Evolutionary conservation across 345 rosid species (phyloP), one percentile per base, ranked within the genome.

Genomic region (Salix arbutifolia): DNA sequence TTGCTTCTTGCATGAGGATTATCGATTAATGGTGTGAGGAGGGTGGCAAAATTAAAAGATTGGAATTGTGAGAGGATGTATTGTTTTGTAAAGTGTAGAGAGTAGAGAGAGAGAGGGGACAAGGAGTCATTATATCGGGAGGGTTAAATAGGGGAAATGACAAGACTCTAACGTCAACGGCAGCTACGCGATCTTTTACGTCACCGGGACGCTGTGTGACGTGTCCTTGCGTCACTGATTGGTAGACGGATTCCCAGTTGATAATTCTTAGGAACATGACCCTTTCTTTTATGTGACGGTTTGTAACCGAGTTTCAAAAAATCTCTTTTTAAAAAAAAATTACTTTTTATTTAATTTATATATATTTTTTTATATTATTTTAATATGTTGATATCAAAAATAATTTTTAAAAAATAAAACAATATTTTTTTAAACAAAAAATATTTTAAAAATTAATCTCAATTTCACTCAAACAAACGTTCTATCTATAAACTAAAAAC

Each of bases 111-210:
- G 65, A 28, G 73, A 60, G 61, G 23, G 12, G 11, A 52, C 4
- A 53, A 50, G 23, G 65, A 19, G 52, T 65, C 64, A 23, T 65
- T 67, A 58, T 73, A 67, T 67, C 3, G 72, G 30, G 69, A 30
- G 48, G 25, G 1, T 26, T 6, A 25, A 37, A 12, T 58, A 71
- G 60, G 58, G 69, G 67, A 52, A 48, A 72, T 65, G 70, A 46
- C 75, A 46, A 79, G 88, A 87, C 89, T 84, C 67, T 67, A 81
- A 74, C 86, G 91, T 89, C 91, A 89, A 92, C 80, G 80, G 82
- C 76, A 52, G 74, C 84, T 80, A 86, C 90, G 93, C 82, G 80
- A 35, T 79, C 78, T 76, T 74, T 66, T 83, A 79, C 95, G 89
- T 90, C 95, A 90, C 44, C 30, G 66, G 8, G 71, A 74, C 83